These are phyloP conservation scores for Chrysosporium keratinophilum DNA, from an alignment of 2,329 filamentous ascomycete genomes.

Conservation along the genomic window DNA sequence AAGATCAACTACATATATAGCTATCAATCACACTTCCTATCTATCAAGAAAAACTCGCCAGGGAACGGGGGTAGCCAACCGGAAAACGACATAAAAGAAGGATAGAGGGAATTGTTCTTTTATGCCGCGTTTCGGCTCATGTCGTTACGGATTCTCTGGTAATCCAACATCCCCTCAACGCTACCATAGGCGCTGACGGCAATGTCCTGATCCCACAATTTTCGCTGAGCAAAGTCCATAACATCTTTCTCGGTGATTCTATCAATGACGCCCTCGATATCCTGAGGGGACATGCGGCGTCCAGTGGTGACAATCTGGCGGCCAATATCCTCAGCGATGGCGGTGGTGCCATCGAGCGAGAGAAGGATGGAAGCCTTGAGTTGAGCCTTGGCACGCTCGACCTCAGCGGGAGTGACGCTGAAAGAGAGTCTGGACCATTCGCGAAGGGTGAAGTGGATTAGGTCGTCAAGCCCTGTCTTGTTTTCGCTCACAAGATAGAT, in stretches of 20 bases:
- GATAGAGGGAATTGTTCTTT: conserved; percentile 9
- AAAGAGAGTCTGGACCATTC: conserved; percentile 94
- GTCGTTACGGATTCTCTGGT: conserved; percentile 54
- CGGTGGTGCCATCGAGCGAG: conserved; percentile 92
- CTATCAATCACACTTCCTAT: conserved; percentile 11
- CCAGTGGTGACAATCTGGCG: conserved; percentile 97
- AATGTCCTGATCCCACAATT: conserved; percentile 95
- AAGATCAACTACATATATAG: conserved; percentile 12
- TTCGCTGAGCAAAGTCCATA: conserved; percentile 89
- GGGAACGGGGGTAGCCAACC: neutral
- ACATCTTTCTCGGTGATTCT: conserved; percentile 90
- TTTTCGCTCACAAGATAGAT: conserved; percentile 97
- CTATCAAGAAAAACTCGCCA: conserved; percentile 12
- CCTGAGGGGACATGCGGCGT: conserved; percentile 76
- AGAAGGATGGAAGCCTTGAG: conserved; percentile 97
- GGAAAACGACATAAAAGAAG: neutral
- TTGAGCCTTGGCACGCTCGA: conserved; percentile 97
- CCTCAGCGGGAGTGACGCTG: conserved; percentile 79
- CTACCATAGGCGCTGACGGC: conserved; percentile 85
- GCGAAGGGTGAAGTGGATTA: conserved; percentile 94
- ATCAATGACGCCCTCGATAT: conserved; percentile 88
- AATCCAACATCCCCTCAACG: conserved; percentile 66
- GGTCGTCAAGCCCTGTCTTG: conserved; percentile 76
- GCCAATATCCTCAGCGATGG: conserved; percentile 95
- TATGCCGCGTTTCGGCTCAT: conserved; percentile 64